A percentile compares a stretch with the other conserved stretches of the same genome.
phyloP scores from a whole-genome alignment of 176 grass and related monocot genomes.

The Eleusine indica region DNA sequence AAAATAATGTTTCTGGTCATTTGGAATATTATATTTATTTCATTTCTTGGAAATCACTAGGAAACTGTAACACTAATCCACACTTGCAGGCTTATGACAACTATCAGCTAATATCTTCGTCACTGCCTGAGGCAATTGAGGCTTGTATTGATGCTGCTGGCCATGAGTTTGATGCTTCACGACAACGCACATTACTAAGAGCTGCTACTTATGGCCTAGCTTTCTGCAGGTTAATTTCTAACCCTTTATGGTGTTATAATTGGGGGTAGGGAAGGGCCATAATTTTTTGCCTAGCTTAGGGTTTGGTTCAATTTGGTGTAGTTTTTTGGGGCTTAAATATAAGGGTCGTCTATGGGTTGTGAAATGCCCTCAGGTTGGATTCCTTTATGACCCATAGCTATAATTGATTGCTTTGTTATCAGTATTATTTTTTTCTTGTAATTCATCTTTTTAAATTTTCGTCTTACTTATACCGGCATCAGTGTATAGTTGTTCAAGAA shows the following conservation, averaged over 20 bases:
- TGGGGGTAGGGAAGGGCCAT: not conserved
- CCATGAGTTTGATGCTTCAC: constrained; percentile 92
- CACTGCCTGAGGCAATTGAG: constrained; percentile 83
- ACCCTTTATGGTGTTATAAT: constrained; percentile 20
- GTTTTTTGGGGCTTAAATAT: not conserved
- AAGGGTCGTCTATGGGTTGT: not conserved
- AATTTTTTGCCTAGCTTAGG: not conserved
- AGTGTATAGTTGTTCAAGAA: not conserved
- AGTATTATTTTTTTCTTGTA: not conserved
- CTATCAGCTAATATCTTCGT: constrained; percentile 74
- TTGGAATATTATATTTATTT: constrained; percentile 32
- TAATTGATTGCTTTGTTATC: constrained; percentile 12
- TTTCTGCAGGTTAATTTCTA: constrained; percentile 81
- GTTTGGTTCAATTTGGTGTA: not conserved
- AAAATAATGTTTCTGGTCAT: not conserved
- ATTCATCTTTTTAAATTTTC: constrained; percentile 3
- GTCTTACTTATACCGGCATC: constrained; percentile 13
- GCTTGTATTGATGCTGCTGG: constrained; percentile 93
- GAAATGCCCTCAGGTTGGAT: not conserved
- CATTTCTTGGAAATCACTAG: constrained; percentile 26
- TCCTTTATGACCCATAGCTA: not conserved
- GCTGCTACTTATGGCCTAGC: constrained; percentile 92
- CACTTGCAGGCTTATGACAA: constrained; percentile 90
- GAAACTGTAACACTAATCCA: constrained; percentile 11
- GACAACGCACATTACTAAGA: constrained; percentile 75